Percentiles rank a stretch among this genome's conserved stretches.
Evolutionary conservation across 306 rosid genomes (phyloP).

Genomic region (Inga oerstediana): DNA sequence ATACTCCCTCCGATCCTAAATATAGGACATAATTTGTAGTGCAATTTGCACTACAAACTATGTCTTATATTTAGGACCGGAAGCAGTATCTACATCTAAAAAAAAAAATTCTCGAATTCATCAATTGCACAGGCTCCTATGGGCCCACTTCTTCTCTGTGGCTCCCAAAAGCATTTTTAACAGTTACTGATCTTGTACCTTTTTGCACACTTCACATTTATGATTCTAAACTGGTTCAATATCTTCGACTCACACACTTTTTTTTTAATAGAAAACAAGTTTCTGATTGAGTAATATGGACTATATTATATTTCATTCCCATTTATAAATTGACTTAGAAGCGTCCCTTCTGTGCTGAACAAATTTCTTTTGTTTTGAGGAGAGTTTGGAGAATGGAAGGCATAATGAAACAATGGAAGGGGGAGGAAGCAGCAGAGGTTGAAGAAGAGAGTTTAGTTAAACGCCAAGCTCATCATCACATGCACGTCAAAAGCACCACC

Average conservation of each 20-base stretch:
- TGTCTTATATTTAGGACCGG: too few species aligned
- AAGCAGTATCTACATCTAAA: fast-evolving
- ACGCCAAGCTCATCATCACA: conserved; percentile 13
- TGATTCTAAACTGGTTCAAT: background rate
- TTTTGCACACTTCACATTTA: background rate
- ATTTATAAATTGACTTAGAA: background rate
- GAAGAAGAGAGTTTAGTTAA: conserved; percentile 27
- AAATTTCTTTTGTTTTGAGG: background rate
- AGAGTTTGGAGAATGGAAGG: conserved; percentile 31
- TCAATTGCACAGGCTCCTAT: background rate
- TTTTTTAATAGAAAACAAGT: background rate
- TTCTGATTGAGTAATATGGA: background rate
- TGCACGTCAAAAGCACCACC: background rate
- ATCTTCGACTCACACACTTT: background rate
- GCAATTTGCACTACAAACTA: too few species aligned
- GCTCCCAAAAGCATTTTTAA: background rate
- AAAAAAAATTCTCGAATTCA: too few species aligned
- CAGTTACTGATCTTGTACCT: background rate
- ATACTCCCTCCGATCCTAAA: too few species aligned
- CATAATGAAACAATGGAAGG: conserved; percentile 31
- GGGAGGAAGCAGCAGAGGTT: conserved; percentile 15
- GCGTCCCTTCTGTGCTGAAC: background rate
- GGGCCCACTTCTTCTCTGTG: background rate
- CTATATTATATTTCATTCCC: background rate
- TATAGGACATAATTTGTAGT: too few species aligned